phyloP scores from a whole-genome alignment of 192 early-diverging fungal species.

The Mortierella claussenii region DNA sequence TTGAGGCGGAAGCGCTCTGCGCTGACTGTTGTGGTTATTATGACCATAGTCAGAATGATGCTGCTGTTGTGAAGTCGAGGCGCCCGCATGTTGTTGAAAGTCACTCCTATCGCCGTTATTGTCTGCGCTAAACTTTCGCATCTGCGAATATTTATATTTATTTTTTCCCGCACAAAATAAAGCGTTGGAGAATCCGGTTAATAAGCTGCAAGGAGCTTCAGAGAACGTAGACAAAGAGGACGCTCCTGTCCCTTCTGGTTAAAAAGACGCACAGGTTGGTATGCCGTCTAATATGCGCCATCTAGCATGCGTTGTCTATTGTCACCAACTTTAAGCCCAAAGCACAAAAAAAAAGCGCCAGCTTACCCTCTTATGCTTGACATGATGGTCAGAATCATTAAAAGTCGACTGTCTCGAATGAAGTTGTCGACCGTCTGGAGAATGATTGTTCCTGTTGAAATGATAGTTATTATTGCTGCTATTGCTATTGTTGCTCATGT shows the following conservation, averaged over 20 bases:
- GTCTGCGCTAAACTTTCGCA: slow-evolving; percentile 12
- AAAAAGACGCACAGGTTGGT: no score
- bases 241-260: no score
- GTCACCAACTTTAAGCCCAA: neutral
- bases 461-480: slow-evolving; percentile 3
- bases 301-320: no score
- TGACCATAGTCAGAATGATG: neutral
- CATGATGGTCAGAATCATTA: neutral
- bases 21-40: slow-evolving; percentile 6
- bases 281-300: no score
- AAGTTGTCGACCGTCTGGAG: neutral
- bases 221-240: no score
- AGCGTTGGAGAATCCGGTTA: no score
- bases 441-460: neutral
- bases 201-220: no score
- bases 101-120: neutral
- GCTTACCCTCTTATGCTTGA: neutral
- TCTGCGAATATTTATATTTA: neutral
- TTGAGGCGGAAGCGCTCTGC: slow-evolving; percentile 5
- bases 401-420: neutral
- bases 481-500: neutral
- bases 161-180: no score
- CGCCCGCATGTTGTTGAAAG: neutral
- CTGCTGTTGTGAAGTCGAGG: slow-evolving; percentile 1
- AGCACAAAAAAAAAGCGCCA: neutral